Evolutionary conservation across 2,329 filamentous ascomycete species (phyloP).

Genomic region (Diaporthe capsici): DNA sequence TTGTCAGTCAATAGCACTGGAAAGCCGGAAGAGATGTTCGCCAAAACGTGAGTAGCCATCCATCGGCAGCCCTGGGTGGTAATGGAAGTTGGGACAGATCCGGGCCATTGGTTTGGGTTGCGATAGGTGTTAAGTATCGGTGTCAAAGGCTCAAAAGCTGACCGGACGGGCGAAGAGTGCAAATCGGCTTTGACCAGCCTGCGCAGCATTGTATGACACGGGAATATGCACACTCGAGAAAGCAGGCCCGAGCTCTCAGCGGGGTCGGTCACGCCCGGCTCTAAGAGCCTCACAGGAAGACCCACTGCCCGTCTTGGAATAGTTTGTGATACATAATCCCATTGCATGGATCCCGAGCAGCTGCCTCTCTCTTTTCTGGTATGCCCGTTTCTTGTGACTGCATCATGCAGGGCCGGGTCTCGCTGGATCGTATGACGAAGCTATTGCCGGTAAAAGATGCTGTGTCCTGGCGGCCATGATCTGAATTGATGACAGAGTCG

Average conservation of each 20-base stretch:
- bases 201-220: neutral
- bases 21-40: slow-evolving; percentile 19
- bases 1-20: neutral
- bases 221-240: neutral
- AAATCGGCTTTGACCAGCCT: neutral
- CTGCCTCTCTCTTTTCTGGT: neutral
- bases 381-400: neutral
- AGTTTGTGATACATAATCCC: neutral
- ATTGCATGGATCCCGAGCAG: neutral
- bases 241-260: slow-evolving; percentile 22
- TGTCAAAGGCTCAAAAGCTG: neutral
- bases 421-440: neutral
- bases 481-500: neutral
- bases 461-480: neutral
- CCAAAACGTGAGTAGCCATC: neutral
- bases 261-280: slow-evolving; percentile 6
- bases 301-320: neutral
- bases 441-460: slow-evolving; percentile 1
- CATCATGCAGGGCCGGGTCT: neutral
- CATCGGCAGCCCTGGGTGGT: neutral
- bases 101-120: neutral
- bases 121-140: neutral
- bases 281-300: neutral
- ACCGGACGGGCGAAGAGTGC: neutral
- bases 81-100: neutral